Percentiles rank a stretch among this genome's conserved stretches.
Conservation (phyloP, 257 asterid genomes). For the Sherardia arvensis region DNA sequence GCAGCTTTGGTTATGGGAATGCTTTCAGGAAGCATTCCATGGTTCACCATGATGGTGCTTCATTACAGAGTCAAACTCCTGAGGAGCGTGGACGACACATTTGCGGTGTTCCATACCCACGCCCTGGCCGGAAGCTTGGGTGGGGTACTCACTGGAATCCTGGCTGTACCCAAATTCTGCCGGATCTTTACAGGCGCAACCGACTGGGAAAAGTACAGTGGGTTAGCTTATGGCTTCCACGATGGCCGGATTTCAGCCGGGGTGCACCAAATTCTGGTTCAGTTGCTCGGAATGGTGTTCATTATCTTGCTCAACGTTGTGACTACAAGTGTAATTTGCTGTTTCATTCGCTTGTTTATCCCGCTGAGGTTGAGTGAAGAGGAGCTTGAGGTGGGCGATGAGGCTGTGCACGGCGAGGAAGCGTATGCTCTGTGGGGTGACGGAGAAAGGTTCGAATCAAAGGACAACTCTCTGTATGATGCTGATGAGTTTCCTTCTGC, state of each 20-base stretch:
- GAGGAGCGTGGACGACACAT: slow-evolving; percentile 34
- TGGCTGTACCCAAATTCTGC: slow-evolving; percentile 35
- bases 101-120: slow-evolving; percentile 46
- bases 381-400: slow-evolving; percentile 28
- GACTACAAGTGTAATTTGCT: slow-evolving; percentile 31
- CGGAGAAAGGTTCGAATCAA: slow-evolving; percentile 23
- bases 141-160: slow-evolving; percentile 33
- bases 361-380: slow-evolving; percentile 38
- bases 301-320: slow-evolving; percentile 31
- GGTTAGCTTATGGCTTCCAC: slow-evolving; percentile 38
- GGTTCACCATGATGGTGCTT: slow-evolving; percentile 34
- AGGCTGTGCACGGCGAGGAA: slow-evolving; percentile 36
- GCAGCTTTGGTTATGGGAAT: slow-evolving; percentile 31
- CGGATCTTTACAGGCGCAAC: slow-evolving; percentile 29
- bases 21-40: slow-evolving; percentile 29
- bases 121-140: slow-evolving; percentile 43
- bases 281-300: slow-evolving; percentile 28
- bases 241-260: slow-evolving; percentile 26
- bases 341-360: slow-evolving; percentile 26
- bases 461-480: slow-evolving; percentile 31
- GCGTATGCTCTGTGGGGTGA: slow-evolving; percentile 27
- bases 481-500: slow-evolving; percentile 39
- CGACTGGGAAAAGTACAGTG: slow-evolving; percentile 37
- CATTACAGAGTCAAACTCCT: slow-evolving; percentile 21
- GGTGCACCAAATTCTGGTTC: slow-evolving; percentile 32